Evolutionary conservation across 2,329 filamentous ascomycete genomes (phyloP), one percentile per base, ranked within the genome.

Genomic region (Thelonectria blattea): DNA sequence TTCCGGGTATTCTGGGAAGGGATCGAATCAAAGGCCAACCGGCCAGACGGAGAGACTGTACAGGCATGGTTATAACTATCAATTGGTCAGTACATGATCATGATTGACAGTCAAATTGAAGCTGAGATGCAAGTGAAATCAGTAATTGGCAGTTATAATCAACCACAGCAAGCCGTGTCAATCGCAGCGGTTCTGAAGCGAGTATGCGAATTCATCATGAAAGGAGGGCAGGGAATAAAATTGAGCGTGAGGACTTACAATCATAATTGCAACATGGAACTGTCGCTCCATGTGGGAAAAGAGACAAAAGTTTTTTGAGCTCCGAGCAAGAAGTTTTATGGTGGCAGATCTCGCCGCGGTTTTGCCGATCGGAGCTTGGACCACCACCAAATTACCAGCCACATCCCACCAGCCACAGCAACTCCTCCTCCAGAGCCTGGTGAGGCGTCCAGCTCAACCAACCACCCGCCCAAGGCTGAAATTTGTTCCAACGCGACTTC

Each of bases 151-250:
- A 75, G 68, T 72, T 79, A 57, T 75, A 73, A 78, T 80, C 79
- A 79, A 65, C 45, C 76, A 76, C 77, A 76, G 76, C 74, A 74
- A 75, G 74, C 77, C 74, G 76, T 73, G 75, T 81, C 77, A 80
- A 79, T 78, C 79, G 79, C 79, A 81, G 79, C 79, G 79, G 79
- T 81, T 80, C 79, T 81, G 77, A 79, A 78, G 76, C 76, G 76
- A 77, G 61, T 68, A 73, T 76, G 76, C 75, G 68, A 73, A 55
- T 69, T 80, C 78, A 81, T 81, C 79, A 81, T 76, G 60, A 60
- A 69, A 24, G 56, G 50, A 22, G 48, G 27, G 12, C 42, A 61
- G 47, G 52, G 52, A 41, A 56, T 49, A 24, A 48, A 27, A 39
- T 11, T 30, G 27, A 17, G 50, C 39, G 22, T 51, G 12, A 32